Percentiles rank a stretch among this genome's conserved stretches.
These are phyloP conservation scores for Bonia amplexicaulis DNA, from an alignment of 176 grass and related monocot species.

Conservation along the genomic window DNA sequence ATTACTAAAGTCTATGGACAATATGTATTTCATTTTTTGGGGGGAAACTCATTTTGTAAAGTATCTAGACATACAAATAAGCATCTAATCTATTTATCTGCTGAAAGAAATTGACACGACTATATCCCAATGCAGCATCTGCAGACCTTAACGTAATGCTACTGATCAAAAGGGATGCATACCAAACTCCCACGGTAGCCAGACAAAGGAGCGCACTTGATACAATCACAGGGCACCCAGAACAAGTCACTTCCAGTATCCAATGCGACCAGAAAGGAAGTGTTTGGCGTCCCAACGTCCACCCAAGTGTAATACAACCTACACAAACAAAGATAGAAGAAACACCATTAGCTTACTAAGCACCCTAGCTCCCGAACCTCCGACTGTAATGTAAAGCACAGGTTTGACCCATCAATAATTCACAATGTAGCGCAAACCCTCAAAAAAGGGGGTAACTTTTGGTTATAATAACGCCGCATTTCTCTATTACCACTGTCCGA, in stretches of 20 bases:
- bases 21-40: not conserved
- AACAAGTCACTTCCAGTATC: conserved; percentile 98
- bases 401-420: not conserved
- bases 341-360: conserved; percentile 9
- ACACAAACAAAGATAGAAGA: not conserved
- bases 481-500: not conserved
- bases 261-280: conserved; percentile 85
- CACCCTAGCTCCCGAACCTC: not conserved
- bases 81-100: not conserved
- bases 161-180: conserved; percentile 21
- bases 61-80: not conserved
- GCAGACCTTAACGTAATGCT: not conserved
- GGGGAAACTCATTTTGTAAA: not conserved
- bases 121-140: not conserved
- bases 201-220: conserved; percentile 82
- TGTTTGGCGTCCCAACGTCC: conserved; percentile 76
- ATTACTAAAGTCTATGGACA: not conserved
- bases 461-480: not conserved
- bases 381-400: not conserved
- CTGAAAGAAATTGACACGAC: not conserved
- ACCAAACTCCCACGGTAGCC: conserved; percentile 83
- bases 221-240: conserved; percentile 93
- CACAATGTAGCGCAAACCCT: not conserved
- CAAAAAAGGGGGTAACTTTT: not conserved
- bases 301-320: conserved; percentile 98